Base-by-base conservation (phyloP, 108 stramenopile genomes). In the Cyclostephanos tholiformis region DNA sequence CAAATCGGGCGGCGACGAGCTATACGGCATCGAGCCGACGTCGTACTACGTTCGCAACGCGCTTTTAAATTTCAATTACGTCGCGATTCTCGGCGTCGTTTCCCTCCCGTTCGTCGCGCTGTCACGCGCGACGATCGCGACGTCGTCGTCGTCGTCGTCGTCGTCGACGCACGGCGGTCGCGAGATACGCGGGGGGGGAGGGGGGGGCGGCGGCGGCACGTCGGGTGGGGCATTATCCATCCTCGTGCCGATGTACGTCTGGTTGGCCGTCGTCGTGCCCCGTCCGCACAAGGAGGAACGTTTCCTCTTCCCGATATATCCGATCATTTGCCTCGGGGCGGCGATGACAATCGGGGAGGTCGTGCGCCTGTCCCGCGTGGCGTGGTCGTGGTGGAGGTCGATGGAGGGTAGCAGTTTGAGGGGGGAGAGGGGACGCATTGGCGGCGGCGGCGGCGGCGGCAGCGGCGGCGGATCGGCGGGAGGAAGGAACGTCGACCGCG, bases 271-370 rank as follows among this genome's bases (percentile, higher is more conserved):
- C 14, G 87, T 98, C 23, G 71, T 87, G 49, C 79, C 90, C 35
- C 82, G 97, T 53, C 96, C 99, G 1, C 98, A 99, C 87, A 99
- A 99, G 77, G 98, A 99, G 58, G 98, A 99, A 79, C 82, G 92
- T 46, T 99, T 99, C 70, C 81, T 99, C 22, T 98, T 89, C 74
- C 96, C 97, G 0, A 82, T 88, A 23, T 98, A 97, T 72, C 96
- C 95, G 6, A 72, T 88, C 39, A 39, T 90, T 32, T 85, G 80
- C 55, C 68, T 87, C 56, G 86, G 84, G 53, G 88, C 88, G 16
- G 70, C 80, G 32, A 49, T 81, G 3, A 50, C 76, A 16, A 23
- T 72, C 22, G 75, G 71, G 19, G 76, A 68, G 20, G 66, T 46
- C n/a, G 19, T 68, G 27, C 27, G 12, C 51, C 22, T 50, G 36